A percentile compares a stretch with the other conserved stretches of the same genome.
Conservation (phyloP, 139 green algal species). For the Tetradesmus obliquus region DNA sequence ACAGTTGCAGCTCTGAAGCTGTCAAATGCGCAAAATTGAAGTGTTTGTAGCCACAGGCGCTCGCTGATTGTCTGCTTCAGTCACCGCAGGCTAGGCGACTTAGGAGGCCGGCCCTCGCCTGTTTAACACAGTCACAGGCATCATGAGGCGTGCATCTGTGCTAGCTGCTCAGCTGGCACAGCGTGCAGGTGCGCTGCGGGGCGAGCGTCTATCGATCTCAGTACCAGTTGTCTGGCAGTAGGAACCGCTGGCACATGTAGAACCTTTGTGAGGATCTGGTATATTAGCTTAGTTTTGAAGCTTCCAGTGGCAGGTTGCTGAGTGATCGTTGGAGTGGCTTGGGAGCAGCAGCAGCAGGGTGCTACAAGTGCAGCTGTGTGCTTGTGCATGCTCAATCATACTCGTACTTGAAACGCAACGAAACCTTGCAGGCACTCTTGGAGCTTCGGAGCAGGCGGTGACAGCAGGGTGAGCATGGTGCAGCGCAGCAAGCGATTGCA, state of each 20-base stretch:
- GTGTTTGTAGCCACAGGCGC: no score
- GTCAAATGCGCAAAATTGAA: neutral
- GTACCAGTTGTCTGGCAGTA: neutral
- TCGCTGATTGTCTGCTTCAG: neutral
- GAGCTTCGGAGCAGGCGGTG: neutral
- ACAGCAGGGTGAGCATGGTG: conserved; percentile 23
- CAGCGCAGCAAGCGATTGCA: neutral
- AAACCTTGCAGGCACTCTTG: neutral
- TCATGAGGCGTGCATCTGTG: conserved; percentile 28
- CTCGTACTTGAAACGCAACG: no score
- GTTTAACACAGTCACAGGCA: neutral
- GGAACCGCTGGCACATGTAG: neutral
- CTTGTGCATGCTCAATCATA: neutral
- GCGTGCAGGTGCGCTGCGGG: conserved; percentile 16
- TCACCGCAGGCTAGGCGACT: neutral
- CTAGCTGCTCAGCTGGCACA: conserved; percentile 19
- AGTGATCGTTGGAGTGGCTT: neutral
- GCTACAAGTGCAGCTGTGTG: neutral
- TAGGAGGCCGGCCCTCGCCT: neutral
- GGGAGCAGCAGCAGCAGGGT: neutral
- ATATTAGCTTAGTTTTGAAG: neutral
- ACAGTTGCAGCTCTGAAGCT: neutral
- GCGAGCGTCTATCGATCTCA: neutral
- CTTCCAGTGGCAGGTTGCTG: neutral
- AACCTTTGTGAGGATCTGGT: neutral